These are phyloP conservation scores for Exidia glandulosa DNA, from an alignment of 768 basidiomycete genomes.

Conservation along the genomic window DNA sequence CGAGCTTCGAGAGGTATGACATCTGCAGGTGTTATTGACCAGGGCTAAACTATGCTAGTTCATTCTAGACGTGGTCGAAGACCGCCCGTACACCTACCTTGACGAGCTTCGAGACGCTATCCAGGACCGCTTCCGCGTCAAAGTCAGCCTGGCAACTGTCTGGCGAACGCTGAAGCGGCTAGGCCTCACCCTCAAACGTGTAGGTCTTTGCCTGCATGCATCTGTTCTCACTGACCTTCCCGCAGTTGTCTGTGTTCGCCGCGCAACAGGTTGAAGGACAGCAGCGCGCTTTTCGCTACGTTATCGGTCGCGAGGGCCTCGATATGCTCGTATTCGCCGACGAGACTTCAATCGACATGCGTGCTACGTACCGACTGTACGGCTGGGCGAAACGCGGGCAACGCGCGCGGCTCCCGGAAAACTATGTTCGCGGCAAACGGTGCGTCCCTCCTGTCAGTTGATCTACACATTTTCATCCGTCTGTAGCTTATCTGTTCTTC, in stretches of 20 bases:
- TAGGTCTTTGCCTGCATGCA: neutral
- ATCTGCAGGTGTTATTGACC: no score
- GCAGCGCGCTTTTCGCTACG: neutral
- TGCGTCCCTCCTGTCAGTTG: constrained; percentile 1
- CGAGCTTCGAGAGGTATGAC: no score
- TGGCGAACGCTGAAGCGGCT: neutral
- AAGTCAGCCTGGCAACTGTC: neutral
- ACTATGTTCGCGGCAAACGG: constrained; percentile 13
- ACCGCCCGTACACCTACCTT: no score
- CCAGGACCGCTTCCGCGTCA: no score
- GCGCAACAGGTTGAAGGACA: neutral
- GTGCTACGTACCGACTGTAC: neutral
- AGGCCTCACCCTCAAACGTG: neutral
- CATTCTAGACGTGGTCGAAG: no score
- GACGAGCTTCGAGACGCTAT: no score
- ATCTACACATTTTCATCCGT: neutral
- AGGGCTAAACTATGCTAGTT: no score
- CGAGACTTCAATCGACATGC: constrained; percentile 7
- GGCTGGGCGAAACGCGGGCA: constrained; percentile 8
- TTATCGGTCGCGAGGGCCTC: neutral
- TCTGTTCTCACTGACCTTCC: neutral
- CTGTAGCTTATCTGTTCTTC: constrained; percentile 24
- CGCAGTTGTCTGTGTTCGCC: neutral
- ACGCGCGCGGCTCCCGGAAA: constrained; percentile 1
- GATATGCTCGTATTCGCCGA: constrained; percentile 11